Conservation (phyloP, 2,329 filamentous ascomycete species). For the Sphaerulina populicola region DNA sequence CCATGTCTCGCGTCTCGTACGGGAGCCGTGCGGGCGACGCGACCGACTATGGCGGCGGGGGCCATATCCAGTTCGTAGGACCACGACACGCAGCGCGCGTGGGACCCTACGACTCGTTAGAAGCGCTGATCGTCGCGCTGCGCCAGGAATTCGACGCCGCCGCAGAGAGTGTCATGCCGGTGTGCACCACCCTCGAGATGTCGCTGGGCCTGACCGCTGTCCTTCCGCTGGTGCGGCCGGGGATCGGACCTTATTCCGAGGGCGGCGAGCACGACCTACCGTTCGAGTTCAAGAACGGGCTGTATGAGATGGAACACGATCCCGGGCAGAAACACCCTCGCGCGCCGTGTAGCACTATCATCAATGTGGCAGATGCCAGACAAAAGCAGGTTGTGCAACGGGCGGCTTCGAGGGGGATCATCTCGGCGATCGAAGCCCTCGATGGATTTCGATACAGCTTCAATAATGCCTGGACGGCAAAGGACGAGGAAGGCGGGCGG, state of each 20-base stretch:
- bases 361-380: conserved; percentile 31
- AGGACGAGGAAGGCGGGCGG: conserved; percentile 40
- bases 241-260: conserved; percentile 27
- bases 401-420: conserved; percentile 41
- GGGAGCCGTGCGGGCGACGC: conserved; percentile 22
- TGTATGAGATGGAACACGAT: conserved; percentile 12
- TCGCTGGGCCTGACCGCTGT: conserved; percentile 18
- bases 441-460: conserved; percentile 45
- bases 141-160: conserved; percentile 16
- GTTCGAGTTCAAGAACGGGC: conserved; percentile 23
- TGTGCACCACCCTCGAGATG: conserved; percentile 24
- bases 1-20: conserved; percentile 22
- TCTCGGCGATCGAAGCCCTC: conserved; percentile 38
- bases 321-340: conserved; percentile 14
- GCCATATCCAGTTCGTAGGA: conserved; percentile 3
- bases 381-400: conserved; percentile 40
- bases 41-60: conserved; percentile 18
- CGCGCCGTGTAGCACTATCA: conserved; percentile 20
- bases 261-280: conserved; percentile 27
- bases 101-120: conserved; percentile 20
- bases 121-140: conserved; percentile 20
- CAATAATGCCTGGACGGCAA: conserved; percentile 44
- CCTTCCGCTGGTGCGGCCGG: conserved; percentile 24
- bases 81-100: conserved; percentile 9
- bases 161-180: conserved; percentile 11